Base-by-base conservation (phyloP, 2,329 filamentous ascomycete species). In the Daldinia sp. region DNA sequence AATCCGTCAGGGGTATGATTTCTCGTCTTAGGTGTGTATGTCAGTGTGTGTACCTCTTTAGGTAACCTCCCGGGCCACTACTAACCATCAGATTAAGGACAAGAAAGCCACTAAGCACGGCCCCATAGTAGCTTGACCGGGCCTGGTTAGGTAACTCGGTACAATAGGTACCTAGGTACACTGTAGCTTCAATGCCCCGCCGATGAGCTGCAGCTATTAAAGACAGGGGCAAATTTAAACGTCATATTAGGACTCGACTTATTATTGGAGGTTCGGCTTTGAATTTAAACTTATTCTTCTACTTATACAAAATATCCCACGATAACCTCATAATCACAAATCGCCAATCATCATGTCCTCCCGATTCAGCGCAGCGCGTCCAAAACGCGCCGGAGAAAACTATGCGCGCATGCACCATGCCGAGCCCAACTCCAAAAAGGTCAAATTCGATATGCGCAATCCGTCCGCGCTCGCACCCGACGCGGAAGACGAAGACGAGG, bases 391-490 rank as follows among this genome's bases (percentile, higher is more conserved):
- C 4, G 92, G 91, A 74, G 94, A 97, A 82, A 89, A 90, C 74
- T 97, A 92, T 78, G 89, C 91, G 50, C 90, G 93, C 65, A 89
- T 89, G 18, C 89, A 95, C 78, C 90, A 93, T 72, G 86, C 78
- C 54, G 81, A 82, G 55, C 79, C 78, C 58, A 84, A 86, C 55
- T 79, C 84, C 59, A 97, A 97, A 79, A 94, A 94, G 77, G 92
- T 93, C 66, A 93, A 93, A 76, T 99, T 99, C 81, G 96, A 99
- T 80, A 85, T 96, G 60, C 93, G 96, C 72, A 98, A 99, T 78
- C 96, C 96, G 2, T 97, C 94, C 15, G 94, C 93, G 0, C 88
- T 99, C 4, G 95, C 93, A 1, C 90, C 94, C 1, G 93, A 97
- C 78, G 92, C 89, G 1, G 92, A 92, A 71, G 89, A 79, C 0